Base-by-base conservation (phyloP, 1,284 basidiomycete species). In the Microstroma glucosiphilum region DNA sequence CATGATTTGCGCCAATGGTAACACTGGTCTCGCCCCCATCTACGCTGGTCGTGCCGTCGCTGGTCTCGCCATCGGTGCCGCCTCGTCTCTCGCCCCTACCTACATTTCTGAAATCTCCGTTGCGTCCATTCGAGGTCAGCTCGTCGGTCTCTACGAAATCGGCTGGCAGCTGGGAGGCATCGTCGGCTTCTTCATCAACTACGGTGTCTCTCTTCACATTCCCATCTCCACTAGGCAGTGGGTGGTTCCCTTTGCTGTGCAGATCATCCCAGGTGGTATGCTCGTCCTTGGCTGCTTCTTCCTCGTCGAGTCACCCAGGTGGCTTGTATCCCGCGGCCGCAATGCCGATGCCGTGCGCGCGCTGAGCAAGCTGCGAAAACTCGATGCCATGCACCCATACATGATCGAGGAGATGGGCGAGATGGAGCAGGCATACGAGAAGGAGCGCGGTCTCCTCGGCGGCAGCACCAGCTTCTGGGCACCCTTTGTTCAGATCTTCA, bases 301-400 rank as follows among this genome's bases (percentile, higher is more conserved):
- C 69, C 71, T 85, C 65, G 83, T 83, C 13, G 86, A 87, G 66
- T 85, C 85, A 1, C 85, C 85, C 1, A 82, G 86, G 6, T 87
- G 85, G 85, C 80, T 87, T 26, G 83, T 86, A 40, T 82, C 84
- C 69, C 82, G 83, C 63, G 82, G 82, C n/a, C 54, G 70, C 0
- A 58, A 69, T 21, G 75, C 73, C 3, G 68, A 79, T 13, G 80
- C 80, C 0, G 58, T 66, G 23, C 1, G 67, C 58, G n/a, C 51
- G 17, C 64, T 78, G 8, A 58, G 62, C 17, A 54, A 69, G 73
- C 61, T 74, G 72, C 58, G 79, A 61, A 42, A 69, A 57, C 53
- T 77, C 54, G 70, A 69, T 62, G 62, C 68, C 61, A 64, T 68
- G 54, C 60, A 79, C 41, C 70, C 79, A 1, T 67, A 78, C 56